Percentiles rank a stretch among this genome's conserved stretches.
Conservation (phyloP, 2,329 filamentous ascomycete species). For the Sporothrix variecibatus region DNA sequence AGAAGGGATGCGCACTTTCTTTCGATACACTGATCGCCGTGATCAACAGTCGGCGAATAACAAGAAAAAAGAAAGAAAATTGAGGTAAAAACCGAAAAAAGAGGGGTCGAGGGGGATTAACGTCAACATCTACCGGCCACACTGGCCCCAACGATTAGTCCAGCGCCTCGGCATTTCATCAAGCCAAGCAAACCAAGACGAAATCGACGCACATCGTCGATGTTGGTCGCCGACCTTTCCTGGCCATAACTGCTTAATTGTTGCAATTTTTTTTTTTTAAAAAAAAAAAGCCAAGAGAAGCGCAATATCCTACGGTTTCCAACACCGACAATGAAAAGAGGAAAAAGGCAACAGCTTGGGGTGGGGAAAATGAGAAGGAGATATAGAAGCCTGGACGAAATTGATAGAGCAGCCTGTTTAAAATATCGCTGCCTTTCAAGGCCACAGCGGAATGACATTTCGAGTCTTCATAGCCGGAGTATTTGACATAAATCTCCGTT, state of each 20-base stretch:
- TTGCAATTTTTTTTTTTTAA: too few species aligned
- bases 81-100: background rate
- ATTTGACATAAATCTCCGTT: background rate
- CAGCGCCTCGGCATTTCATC: conserved; percentile 10
- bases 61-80: background rate
- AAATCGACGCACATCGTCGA: background rate
- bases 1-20: background rate
- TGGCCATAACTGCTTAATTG: background rate
- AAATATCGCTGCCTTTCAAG: background rate
- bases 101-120: background rate
- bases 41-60: background rate
- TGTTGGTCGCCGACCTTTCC: background rate
- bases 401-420: background rate
- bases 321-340: background rate
- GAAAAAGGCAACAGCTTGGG: background rate
- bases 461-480: background rate
- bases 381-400: background rate
- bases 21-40: background rate
- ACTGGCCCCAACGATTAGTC: background rate
- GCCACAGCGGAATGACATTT: background rate
- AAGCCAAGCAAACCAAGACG: background rate
- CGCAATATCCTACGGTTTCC: background rate
- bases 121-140: background rate
- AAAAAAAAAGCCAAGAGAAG: background rate
- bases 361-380: background rate